phyloP scores from a whole-genome alignment of 495 filamentous ascomycete species.

The Penicillium canescens region DNA sequence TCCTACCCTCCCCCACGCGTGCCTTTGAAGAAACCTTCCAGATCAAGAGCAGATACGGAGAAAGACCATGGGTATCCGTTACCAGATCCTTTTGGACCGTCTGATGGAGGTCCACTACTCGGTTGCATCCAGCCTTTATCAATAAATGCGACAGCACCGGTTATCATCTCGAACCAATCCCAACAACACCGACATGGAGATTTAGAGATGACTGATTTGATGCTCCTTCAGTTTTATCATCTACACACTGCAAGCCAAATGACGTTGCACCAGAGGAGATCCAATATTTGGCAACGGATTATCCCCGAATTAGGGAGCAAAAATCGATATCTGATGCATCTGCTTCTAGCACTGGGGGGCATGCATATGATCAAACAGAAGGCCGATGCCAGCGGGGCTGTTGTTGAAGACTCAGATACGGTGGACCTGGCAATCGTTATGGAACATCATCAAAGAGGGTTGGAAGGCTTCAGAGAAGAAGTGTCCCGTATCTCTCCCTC shows the following conservation, averaged over 20 bases:
- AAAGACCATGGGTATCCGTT: not conserved
- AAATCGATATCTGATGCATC: constrained; percentile 14
- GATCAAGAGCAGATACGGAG: not conserved
- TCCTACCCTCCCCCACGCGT: constrained; percentile 4
- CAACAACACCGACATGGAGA: not conserved
- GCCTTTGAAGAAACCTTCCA: not conserved
- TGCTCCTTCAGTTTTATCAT: constrained; percentile 8
- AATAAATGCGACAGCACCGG: not conserved
- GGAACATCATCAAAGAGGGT: constrained; percentile 16
- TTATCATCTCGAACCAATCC: not conserved
- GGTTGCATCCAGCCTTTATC: not conserved
- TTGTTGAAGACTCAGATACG: not conserved
- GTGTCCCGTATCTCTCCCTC: not conserved
- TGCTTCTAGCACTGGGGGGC: constrained; percentile 15
- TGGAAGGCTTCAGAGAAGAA: constrained; percentile 8
- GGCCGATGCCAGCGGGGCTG: not conserved
- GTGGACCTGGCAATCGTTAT: constrained; percentile 8
- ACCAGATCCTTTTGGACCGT: not conserved
- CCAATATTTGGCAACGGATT: constrained; percentile 4
- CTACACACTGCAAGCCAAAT: constrained; percentile 12
- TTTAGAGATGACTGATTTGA: constrained; percentile 11
- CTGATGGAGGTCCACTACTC: not conserved
- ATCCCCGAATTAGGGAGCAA: constrained; percentile 7
- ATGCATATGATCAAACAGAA: constrained; percentile 5
- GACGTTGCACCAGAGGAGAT: constrained; percentile 1